Percentiles rank a stretch among this genome's conserved stretches.
These are phyloP conservation scores for Tothia fuscella DNA, from an alignment of 2,329 filamentous ascomycete species.

Conservation along the genomic window DNA sequence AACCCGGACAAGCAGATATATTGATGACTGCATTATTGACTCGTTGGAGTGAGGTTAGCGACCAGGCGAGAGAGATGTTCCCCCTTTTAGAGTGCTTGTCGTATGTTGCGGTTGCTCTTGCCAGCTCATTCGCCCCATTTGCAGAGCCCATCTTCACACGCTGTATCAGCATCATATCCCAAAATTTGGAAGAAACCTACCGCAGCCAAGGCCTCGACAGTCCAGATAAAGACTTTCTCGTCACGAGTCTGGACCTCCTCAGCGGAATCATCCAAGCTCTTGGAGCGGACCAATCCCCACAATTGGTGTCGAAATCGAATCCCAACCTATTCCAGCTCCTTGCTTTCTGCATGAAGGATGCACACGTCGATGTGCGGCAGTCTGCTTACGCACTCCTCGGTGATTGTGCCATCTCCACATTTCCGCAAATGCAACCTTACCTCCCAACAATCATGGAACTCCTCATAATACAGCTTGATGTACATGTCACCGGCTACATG, in stretches of 20 bases:
- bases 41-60: constrained; percentile 74
- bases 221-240: constrained; percentile 92
- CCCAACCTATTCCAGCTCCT: constrained; percentile 85
- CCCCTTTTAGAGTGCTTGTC: constrained; percentile 92
- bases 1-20: constrained; percentile 65
- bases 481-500: constrained; percentile 56
- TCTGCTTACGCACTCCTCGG: constrained; percentile 91
- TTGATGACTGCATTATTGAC: constrained; percentile 89
- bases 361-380: constrained; percentile 83
- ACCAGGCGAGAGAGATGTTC: constrained; percentile 87
- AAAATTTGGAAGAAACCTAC: constrained; percentile 73
- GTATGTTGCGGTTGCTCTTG: constrained; percentile 80
- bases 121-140: constrained; percentile 70
- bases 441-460: constrained; percentile 65
- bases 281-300: constrained; percentile 47
- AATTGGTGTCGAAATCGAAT: constrained; percentile 63
- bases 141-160: constrained; percentile 75
- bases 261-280: constrained; percentile 90
- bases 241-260: constrained; percentile 86
- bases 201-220: constrained; percentile 58
- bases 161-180: constrained; percentile 83
- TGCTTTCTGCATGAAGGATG: constrained; percentile 83
- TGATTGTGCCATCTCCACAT: constrained; percentile 89
- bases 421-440: constrained; percentile 63
- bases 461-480: constrained; percentile 76